These are phyloP conservation scores for Musa acuminata DNA, from an alignment of 176 grass and related monocot genomes.

Conservation along the genomic window DNA sequence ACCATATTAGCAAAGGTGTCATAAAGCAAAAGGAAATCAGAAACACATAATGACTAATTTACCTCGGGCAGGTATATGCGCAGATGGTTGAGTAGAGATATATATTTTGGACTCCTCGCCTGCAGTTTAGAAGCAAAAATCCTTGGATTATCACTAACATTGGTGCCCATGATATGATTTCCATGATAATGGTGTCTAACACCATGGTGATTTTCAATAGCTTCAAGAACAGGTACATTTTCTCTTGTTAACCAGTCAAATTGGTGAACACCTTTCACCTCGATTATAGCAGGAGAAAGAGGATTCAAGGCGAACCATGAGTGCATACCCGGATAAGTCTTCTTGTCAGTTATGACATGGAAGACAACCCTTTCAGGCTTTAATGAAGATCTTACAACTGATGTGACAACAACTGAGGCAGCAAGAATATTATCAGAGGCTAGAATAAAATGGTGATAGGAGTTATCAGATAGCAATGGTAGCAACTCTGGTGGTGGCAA, in stretches of 20 bases:
- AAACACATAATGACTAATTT: slow-evolving; percentile 10
- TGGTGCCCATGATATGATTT: slow-evolving; percentile 45
- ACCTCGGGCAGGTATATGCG: slow-evolving; percentile 99
- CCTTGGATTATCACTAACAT: slow-evolving; percentile 57
- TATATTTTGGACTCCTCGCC: slow-evolving; percentile 86
- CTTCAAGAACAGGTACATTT: slow-evolving; percentile 82
- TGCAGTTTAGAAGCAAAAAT: slow-evolving; percentile 84
- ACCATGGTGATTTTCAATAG: slow-evolving; percentile 71
- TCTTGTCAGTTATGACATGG: slow-evolving; percentile 96
- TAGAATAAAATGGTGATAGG: slow-evolving; percentile 71
- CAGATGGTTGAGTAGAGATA: slow-evolving; percentile 80
- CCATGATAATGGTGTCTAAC: slow-evolving; percentile 58
- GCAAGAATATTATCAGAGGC: slow-evolving; percentile 97
- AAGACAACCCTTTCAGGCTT: slow-evolving; percentile 82
- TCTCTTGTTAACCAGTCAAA: slow-evolving; percentile 97
- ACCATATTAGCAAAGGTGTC: background rate
- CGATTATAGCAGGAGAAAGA: slow-evolving; percentile 54
- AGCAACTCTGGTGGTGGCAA: slow-evolving; percentile 82
- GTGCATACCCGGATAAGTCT: slow-evolving; percentile 95
- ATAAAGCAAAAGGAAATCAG: background rate
- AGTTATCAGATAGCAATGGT: slow-evolving; percentile 66
- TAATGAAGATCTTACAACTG: slow-evolving; percentile 55
- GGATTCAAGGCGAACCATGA: slow-evolving; percentile 98
- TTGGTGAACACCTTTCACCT: slow-evolving; percentile 90
- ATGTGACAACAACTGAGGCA: slow-evolving; percentile 87